Conservation (phyloP, 228 moss, liverwort and hornwort species). For the Sphagnum magellanicum region DNA sequence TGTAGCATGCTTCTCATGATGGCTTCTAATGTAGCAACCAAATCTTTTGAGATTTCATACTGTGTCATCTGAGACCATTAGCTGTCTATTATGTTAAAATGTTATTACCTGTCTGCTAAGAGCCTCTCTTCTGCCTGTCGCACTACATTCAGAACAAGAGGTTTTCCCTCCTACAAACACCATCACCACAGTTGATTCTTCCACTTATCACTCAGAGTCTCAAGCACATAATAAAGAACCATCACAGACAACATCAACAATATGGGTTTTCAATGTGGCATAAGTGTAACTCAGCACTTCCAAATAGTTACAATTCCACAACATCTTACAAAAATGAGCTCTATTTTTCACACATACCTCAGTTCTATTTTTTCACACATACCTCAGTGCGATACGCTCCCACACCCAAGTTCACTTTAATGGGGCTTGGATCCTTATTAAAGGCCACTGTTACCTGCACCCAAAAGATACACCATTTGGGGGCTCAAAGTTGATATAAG, state of each 20-base stretch:
- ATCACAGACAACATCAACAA: background rate
- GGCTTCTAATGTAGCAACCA: no score
- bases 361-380: background rate
- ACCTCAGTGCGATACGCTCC: conserved; percentile 96
- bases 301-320: no score
- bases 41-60: no score
- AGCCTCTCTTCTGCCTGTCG: conserved; percentile 71
- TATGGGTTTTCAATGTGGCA: background rate
- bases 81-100: no score
- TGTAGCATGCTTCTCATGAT: no score
- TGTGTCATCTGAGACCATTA: no score
- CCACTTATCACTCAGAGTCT: background rate
- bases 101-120: conserved; percentile 48
- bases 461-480: background rate
- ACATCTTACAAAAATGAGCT: background rate
- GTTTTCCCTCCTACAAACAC: conserved; percentile 71
- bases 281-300: no score
- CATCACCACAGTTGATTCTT: background rate
- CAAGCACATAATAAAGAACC: background rate
- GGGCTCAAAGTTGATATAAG: background rate
- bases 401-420: conserved; percentile 85
- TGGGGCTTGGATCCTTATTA: conserved; percentile 83
- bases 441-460: conserved; percentile 75
- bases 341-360: background rate
- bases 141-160: conserved; percentile 85